Base-by-base conservation (phyloP, 73 alveolate genomes). In the Tetrahymena thermophila region DNA sequence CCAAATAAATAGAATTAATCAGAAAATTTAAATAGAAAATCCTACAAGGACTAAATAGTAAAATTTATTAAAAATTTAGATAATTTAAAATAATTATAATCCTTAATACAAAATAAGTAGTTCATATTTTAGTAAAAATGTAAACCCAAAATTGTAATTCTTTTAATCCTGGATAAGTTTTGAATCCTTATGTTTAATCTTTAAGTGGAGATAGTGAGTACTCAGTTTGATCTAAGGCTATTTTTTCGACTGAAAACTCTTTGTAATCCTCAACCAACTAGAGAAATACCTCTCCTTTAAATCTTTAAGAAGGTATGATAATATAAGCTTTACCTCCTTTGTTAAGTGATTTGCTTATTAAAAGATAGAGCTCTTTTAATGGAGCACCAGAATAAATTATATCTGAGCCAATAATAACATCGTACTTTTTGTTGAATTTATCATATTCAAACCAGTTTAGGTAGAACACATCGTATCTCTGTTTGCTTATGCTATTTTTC, bases 321-420 rank as follows among this genome's bases (percentile, higher is more conserved):
- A 96, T 96, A 42, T 42, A 93, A 44, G 97, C 95, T 44, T 93
- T 94, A 28, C 98, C 98, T 25, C 56, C 96, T 17, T 94, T 95
- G 40, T 96, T 96, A 43, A 96, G 96, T n/a, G 96, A 84, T 93
- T 94, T 94, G 93, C 84, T 94, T 55, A 96, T 96, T 94, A 96
- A 83, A 43, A 93, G 94, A 34, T 94, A 93, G 34, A 96, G 94
- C 93, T 96, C 97, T 71, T 85, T 85, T 85, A 96, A 94, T 11
- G 85, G 94, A 17, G 97, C 98, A 40, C 98, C 98, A 38, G 93
- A 37, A 93, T 96, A 96, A 71, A 96, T 96, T 28, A 96, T 93
- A 84, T 96, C 98, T 38, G 96, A 95, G 34, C 98, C 98, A 35
- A 96, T 94, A 40, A 96, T 96, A 94, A 96, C 93, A 94, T 96